Conservation (phyloP, 176 grass and related monocot species). For the Triticum aestivum region IWGSC_CS_RefSeq_v2.1 NC_057797.1:711809538-711810037, state of each 20-base stretch:
- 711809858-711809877: not conserved
- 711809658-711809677: no score
- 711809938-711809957: not conserved
- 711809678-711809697: no score
- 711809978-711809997: constrained; percentile 16
- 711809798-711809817: not conserved
- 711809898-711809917: not conserved
- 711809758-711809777: no score
- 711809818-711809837: not conserved
- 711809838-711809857: not conserved
- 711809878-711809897: not conserved
- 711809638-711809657: no score
- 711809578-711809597: no score
- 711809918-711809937: not conserved
- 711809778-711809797: not conserved
- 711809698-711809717: no score
- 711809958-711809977: constrained; percentile 1
- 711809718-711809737: no score
- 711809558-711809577: no score
- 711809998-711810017: not conserved
- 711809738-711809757: no score
- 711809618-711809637: no score
- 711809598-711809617: no score
- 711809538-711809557: no score
- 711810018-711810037: constrained; percentile 19